Conservation (phyloP, 352 stramenopile genomes). For the Pythium oligandrum region DNA sequence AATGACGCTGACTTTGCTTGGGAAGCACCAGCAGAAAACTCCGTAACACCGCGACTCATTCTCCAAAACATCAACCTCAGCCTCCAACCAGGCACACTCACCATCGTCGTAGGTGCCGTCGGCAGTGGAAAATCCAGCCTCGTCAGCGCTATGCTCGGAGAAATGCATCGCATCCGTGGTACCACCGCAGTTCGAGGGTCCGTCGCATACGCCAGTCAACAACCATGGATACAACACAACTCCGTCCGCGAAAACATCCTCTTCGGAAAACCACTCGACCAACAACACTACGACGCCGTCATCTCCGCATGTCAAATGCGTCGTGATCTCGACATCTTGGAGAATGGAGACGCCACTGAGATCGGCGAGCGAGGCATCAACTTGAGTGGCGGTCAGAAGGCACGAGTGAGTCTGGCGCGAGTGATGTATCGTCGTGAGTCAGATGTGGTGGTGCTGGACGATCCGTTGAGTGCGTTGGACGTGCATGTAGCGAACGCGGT, state of each 20-base stretch:
- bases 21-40: too few species aligned
- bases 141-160: constrained; percentile 29
- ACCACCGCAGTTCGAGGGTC: background rate
- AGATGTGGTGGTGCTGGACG: constrained; percentile 93
- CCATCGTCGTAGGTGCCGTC: constrained; percentile 41
- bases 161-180: constrained; percentile 23
- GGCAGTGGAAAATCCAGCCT: constrained; percentile 49
- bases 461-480: constrained; percentile 93
- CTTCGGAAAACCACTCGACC: constrained; percentile 8
- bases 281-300: constrained; percentile 23
- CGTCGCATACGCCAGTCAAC: constrained; percentile 23
- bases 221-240: constrained; percentile 16
- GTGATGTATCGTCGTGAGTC: constrained; percentile 81
- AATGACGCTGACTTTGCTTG: constrained; percentile 31
- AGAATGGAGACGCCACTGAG: constrained; percentile 82
- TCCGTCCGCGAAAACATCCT: constrained; percentile 16
- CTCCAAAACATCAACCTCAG: constrained; percentile 38
- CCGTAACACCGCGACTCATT: background rate
- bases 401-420: constrained; percentile 83
- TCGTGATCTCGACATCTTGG: constrained; percentile 80
- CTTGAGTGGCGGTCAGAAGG: constrained; percentile 88
- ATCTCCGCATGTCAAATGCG: constrained; percentile 59
- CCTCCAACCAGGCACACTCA: constrained; percentile 35
- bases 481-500: constrained; percentile 92
- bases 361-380: constrained; percentile 94